Evolutionary conservation across 768 basidiomycete genomes (phyloP).

Genomic region (Lentinula boryana): DNA sequence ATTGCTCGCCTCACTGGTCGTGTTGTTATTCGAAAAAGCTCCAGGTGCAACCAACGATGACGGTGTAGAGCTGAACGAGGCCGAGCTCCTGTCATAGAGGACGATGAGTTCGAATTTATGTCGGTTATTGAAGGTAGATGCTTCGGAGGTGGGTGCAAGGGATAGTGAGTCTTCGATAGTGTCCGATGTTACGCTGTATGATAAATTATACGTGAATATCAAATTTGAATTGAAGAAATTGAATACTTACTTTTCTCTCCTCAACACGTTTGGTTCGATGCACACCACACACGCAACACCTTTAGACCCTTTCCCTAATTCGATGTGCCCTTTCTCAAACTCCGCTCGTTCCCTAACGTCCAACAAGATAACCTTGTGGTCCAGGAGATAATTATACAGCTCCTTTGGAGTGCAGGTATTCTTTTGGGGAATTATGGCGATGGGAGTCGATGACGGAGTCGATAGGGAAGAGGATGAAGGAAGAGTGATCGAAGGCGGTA

Average conservation of each 20-base stretch:
- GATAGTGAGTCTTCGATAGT: constrained; percentile 71
- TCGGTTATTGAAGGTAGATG: constrained; percentile 72
- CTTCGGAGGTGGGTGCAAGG: constrained; percentile 65
- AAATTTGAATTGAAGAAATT: neutral
- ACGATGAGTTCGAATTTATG: constrained; percentile 87
- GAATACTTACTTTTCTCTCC: constrained; percentile 56
- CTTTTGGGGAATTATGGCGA: constrained; percentile 40
- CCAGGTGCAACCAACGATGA: constrained; percentile 15
- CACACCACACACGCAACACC: constrained; percentile 48
- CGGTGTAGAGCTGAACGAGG: constrained; percentile 38
- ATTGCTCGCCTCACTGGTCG: neutral
- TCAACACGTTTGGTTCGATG: constrained; percentile 75
- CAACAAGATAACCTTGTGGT: constrained; percentile 65
- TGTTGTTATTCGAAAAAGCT: neutral
- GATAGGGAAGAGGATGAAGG: constrained; percentile 10
- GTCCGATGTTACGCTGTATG: constrained; percentile 53
- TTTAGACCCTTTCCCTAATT: constrained; percentile 34
- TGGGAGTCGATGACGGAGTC: neutral
- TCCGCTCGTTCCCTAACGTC: constrained; percentile 79
- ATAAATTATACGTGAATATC: constrained; percentile 4
- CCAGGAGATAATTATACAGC: constrained; percentile 49
- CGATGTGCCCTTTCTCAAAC: constrained; percentile 72
- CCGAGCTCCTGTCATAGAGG: constrained; percentile 70
- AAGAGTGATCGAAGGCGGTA: constrained; percentile 11
- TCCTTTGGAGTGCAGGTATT: constrained; percentile 57